Evolutionary conservation across 1,284 basidiomycete species (phyloP).

Genomic region (Hymenochaete sp.): DNA sequence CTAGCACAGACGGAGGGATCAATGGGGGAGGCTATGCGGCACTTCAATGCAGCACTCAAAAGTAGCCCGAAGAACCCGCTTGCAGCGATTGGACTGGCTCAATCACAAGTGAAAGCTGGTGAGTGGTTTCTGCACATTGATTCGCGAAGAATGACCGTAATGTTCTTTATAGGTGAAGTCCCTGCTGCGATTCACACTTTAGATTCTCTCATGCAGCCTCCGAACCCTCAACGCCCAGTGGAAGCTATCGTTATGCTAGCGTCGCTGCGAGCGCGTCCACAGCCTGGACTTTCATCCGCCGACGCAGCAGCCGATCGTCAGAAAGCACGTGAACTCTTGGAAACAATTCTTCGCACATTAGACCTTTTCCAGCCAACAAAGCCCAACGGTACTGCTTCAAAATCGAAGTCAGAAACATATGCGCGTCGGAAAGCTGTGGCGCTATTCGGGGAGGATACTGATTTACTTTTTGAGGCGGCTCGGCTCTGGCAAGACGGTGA

Average conservation of each 20-base stretch:
- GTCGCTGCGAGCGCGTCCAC: slow-evolving; percentile 71
- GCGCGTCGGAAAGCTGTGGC: slow-evolving; percentile 35
- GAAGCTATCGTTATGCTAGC: slow-evolving; percentile 88
- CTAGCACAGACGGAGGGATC: slow-evolving; percentile 64
- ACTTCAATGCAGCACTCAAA: slow-evolving; percentile 70
- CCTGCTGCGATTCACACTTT: slow-evolving; percentile 80
- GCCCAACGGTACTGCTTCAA: slow-evolving; percentile 38
- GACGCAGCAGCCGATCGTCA: slow-evolving; percentile 66
- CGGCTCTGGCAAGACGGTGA: slow-evolving; percentile 80
- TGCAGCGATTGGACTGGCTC: slow-evolving; percentile 77
- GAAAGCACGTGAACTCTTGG: slow-evolving; percentile 74
- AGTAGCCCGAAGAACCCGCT: slow-evolving; percentile 68
- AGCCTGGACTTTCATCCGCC: slow-evolving; percentile 66
- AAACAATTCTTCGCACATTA: slow-evolving; percentile 62
- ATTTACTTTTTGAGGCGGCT: slow-evolving; percentile 82
- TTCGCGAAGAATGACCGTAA: not conserved
- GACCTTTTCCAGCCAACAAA: slow-evolving; percentile 30
- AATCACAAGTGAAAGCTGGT: slow-evolving; percentile 80
- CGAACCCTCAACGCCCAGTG: slow-evolving; percentile 52
- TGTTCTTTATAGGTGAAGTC: slow-evolving; percentile 48
- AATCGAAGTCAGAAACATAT: slow-evolving; percentile 27
- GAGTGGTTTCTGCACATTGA: slow-evolving; percentile 19
- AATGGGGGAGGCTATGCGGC: slow-evolving; percentile 54
- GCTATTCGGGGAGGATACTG: slow-evolving; percentile 64
- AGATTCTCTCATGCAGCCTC: slow-evolving; percentile 67